A percentile compares a stretch with the other conserved stretches of the same genome.
phyloP scores from a whole-genome alignment of 345 rosid species.

The Camelina neglecta region DNA sequence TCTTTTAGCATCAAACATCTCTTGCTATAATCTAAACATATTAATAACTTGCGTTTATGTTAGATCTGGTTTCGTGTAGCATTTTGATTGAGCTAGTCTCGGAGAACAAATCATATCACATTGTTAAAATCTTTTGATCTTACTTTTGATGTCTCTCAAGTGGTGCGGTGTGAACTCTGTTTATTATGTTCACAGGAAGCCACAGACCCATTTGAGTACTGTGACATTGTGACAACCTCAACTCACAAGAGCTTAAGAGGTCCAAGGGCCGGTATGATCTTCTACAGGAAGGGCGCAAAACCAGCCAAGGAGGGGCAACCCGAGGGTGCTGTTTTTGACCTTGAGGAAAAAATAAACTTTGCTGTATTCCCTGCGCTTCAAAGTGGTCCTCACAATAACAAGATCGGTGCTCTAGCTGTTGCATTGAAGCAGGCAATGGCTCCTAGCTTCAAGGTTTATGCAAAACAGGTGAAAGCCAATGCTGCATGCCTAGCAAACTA shows the following conservation, averaged over 20 bases:
- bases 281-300: conserved; percentile 92
- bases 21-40: no score
- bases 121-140: not conserved
- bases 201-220: conserved; percentile 86
- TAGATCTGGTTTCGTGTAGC: conserved; percentile 30
- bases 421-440: conserved; percentile 78
- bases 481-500: conserved; percentile 87
- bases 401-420: conserved; percentile 96
- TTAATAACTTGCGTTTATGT: no score
- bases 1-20: no score
- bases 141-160: not conserved
- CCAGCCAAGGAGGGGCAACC: conserved; percentile 96
- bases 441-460: conserved; percentile 90
- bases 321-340: conserved; percentile 79
- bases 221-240: conserved; percentile 95
- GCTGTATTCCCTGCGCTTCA: conserved; percentile 96
- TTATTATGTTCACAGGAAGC: conserved; percentile 66
- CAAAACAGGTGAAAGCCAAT: conserved; percentile 95
- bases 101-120: not conserved
- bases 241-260: conserved; percentile 99
- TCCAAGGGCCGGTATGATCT: conserved; percentile 98
- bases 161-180: not conserved
- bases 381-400: conserved; percentile 99
- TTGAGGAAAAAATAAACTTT: conserved; percentile 81
- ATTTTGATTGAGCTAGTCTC: conserved; percentile 1